These are phyloP conservation scores for Hippophae tibetana DNA, from an alignment of 306 rosid genomes.

Conservation along the genomic window DNA sequence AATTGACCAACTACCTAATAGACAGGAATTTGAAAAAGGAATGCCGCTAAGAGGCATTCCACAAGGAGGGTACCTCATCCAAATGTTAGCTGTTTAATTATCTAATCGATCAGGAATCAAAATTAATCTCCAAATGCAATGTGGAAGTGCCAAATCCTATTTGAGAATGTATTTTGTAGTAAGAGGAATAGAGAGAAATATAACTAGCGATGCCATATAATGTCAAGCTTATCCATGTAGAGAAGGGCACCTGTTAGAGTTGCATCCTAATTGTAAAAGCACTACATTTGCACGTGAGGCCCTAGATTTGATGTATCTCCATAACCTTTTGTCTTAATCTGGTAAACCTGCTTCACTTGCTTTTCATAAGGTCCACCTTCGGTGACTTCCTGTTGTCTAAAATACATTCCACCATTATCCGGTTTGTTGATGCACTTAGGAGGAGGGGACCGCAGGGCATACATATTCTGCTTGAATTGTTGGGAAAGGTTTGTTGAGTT, in stretches of 20 bases:
- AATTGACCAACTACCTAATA: too few species aligned
- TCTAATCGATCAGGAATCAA: not conserved
- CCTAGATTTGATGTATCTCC: slow-evolving; percentile 39
- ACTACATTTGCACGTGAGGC: slow-evolving; percentile 28
- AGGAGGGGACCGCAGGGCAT: slow-evolving; percentile 48
- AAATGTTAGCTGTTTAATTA: not conserved
- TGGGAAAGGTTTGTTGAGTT: slow-evolving; percentile 29
- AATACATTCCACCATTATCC: slow-evolving; percentile 35
- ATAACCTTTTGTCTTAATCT: slow-evolving; percentile 37
- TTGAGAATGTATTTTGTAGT: not conserved
- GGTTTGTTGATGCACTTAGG: too few species aligned
- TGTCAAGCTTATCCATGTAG: not conserved
- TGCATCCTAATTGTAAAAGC: slow-evolving; percentile 16
- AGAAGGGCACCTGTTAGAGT: slow-evolving; percentile 8
- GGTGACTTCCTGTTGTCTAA: slow-evolving; percentile 45
- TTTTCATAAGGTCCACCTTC: slow-evolving; percentile 43
- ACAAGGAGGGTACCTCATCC: not conserved
- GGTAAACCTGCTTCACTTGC: slow-evolving; percentile 58
- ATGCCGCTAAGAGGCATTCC: not conserved
- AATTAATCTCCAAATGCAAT: not conserved
- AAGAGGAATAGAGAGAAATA: too few species aligned
- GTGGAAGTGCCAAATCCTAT: not conserved
- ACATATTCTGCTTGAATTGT: slow-evolving; percentile 33
- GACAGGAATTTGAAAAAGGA: too few species aligned
- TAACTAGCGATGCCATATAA: not conserved